Evolutionary conservation across 371 early-diverging fungal genomes (phyloP).

Genomic region (Fennellomyces sp.): DNA sequence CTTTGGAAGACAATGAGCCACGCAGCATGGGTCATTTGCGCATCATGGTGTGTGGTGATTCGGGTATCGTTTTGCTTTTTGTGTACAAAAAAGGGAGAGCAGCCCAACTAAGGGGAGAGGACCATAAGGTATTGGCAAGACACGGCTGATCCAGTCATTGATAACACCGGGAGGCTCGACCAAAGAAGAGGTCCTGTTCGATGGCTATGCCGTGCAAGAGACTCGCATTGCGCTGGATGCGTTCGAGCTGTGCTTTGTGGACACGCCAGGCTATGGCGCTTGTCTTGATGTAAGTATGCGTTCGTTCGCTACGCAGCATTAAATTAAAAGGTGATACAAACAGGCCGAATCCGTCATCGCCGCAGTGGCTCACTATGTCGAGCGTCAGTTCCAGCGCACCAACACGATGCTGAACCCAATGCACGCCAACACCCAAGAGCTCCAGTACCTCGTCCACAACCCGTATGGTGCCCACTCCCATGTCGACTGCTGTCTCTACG

Average conservation of each 20-base stretch:
- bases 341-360: slow-evolving; percentile 39
- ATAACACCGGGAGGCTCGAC: slow-evolving; percentile 19
- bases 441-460: slow-evolving; percentile 31
- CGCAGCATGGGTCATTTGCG: slow-evolving; percentile 40
- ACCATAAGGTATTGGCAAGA: slow-evolving; percentile 50
- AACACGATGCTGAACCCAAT: slow-evolving; percentile 28
- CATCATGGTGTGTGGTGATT: slow-evolving; percentile 62
- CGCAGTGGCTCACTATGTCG: slow-evolving; percentile 32
- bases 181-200: not conserved
- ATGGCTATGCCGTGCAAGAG: slow-evolving; percentile 9
- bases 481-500: slow-evolving; percentile 72
- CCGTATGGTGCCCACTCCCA: slow-evolving; percentile 58
- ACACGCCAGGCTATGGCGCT: slow-evolving; percentile 65
- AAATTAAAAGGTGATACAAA: not conserved
- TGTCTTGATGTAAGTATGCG: slow-evolving; percentile 42
- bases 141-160: slow-evolving; percentile 48
- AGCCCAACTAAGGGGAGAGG: too few species aligned
- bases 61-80: slow-evolving; percentile 33
- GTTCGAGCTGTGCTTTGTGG: slow-evolving; percentile 48
- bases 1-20: not conserved
- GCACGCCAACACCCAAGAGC: slow-evolving; percentile 19
- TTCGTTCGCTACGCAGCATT: not conserved
- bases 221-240: not conserved
- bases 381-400: slow-evolving; percentile 39
- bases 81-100: not conserved